Conservation (phyloP, 306 rosid species). For the Aeschynomene evenia region DNA sequence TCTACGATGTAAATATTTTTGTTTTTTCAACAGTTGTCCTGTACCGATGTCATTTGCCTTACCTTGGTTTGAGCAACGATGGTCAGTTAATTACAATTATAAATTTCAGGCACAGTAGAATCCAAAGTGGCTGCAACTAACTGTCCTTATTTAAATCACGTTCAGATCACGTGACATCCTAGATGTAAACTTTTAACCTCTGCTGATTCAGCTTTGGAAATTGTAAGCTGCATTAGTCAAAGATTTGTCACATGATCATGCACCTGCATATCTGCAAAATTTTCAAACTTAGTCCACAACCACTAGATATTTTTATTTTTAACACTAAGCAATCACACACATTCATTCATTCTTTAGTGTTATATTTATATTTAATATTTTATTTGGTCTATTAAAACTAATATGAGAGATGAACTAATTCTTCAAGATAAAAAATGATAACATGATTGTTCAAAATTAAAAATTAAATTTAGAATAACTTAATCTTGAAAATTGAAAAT, state of each 20-base stretch:
- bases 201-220: constrained; percentile 67
- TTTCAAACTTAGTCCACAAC: constrained; percentile 32
- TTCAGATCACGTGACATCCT: constrained; percentile 57
- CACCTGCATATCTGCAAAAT: constrained; percentile 39
- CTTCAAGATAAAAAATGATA: no score
- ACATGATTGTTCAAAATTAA: no score
- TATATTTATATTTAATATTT: no score
- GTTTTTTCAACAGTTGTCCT: not conserved
- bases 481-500: no score
- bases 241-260: constrained; percentile 76
- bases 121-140: constrained; percentile 67
- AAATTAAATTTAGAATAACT: no score
- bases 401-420: no score
- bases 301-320: no score
- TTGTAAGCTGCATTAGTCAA: constrained; percentile 65
- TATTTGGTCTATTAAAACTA: no score
- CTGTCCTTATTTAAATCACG: constrained; percentile 50
- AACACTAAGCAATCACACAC: no score
- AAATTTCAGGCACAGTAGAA: constrained; percentile 48
- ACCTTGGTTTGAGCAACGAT: constrained; percentile 29
- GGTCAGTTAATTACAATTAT: constrained; percentile 39
- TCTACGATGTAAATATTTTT: constrained; percentile 35
- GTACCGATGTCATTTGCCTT: constrained; percentile 32
- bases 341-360: no score
- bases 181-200: constrained; percentile 25